Evolutionary conservation across 768 basidiomycete genomes (phyloP), one percentile per base, ranked within the genome.

Genomic region (Agaricus sinodeliciosus): DNA sequence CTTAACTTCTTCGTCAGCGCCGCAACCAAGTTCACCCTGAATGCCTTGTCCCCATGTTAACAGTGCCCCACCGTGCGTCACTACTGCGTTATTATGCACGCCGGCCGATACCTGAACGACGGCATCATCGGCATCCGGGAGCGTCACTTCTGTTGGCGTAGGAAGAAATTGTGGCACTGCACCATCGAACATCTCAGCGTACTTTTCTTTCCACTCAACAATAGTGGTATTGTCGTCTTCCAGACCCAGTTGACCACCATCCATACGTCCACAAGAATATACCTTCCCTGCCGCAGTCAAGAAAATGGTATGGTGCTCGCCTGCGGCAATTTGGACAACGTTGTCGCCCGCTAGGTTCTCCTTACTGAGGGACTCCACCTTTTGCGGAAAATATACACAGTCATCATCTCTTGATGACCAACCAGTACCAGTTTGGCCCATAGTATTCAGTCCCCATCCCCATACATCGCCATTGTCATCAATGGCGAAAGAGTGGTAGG

Each of bases 401-500:
- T 69, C 60, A 55, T 78, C 76, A 43, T 77, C 77, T 12, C 67
- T 58, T 8, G 75, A 69, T 9, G 63, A 61, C 55, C 67, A 73
- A 4, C 77, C 78, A 0, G 86, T 84, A 28, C 88, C 89, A 1
- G 81, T 82, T 67, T 91, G 89, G 26, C 87, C 94, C 85, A 78
- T 88, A 68, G 74, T 90, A 67, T 98, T 96, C 55, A 94, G 73
- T n/a, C 95, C 95, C 95, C 95, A 97, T 11, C 82, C 92, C 84
- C 86, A 97, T 8, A 95, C 87, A 45, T 78, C 80, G 26, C 92
- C 94, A 5, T 75, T 70, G 48, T 87, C 80, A 64, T 93, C 87
- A 52, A 97, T 82, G 2, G 94, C 94, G 62, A 96, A 97, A 0
- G 92, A 94, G 62, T 90, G 87, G 67, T 84, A 90, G 48, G 78